Conservation (phyloP, 805 yeast species). For the Saturnispora gosingensis region DNA sequence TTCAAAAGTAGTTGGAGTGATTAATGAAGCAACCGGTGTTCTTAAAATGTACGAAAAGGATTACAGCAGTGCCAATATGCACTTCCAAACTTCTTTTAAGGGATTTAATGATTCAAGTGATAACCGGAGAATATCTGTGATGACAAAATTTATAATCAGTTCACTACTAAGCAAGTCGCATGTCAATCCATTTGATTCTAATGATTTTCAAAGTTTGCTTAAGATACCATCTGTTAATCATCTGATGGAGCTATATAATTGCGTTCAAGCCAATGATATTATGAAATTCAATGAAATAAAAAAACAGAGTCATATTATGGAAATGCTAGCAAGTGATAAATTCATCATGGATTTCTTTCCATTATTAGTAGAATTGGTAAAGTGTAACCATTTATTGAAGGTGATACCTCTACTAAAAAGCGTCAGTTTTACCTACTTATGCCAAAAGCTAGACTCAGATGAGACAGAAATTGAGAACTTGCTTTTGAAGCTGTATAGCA, state of each 20-base stretch:
- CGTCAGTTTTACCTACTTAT: conserved; percentile 16
- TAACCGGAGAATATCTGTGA: conserved; percentile 43
- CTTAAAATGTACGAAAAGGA: conserved; percentile 51
- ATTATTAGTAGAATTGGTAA: conserved; percentile 19
- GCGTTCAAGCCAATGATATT: conserved; percentile 22
- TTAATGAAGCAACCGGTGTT: conserved; percentile 68
- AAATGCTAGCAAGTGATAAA: conserved; percentile 10
- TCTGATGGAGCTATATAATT: conserved; percentile 22
- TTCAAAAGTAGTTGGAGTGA: conserved; percentile 64
- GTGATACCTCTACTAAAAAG: conserved; percentile 18
- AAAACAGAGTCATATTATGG: conserved; percentile 6
- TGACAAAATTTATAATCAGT: conserved; percentile 54
- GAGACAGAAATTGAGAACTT: conserved; percentile 16
- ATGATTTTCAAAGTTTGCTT: conserved; percentile 43
- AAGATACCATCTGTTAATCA: conserved; percentile 14
- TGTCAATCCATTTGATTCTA: conserved; percentile 64
- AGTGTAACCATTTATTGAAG: conserved; percentile 17
- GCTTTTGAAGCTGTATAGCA: conserved; percentile 19
- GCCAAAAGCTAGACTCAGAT: conserved; percentile 16
- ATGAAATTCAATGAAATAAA: conserved; percentile 15
- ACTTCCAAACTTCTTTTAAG: conserved; percentile 42
- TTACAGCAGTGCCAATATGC: conserved; percentile 44
- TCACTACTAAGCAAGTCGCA: conserved; percentile 55
- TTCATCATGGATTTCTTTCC: conserved; percentile 21
- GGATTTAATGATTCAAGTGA: conserved; percentile 50